Evolutionary conservation across 202 grass and related monocot species (phyloP), one percentile per base, ranked within the genome.

Genomic region (Panicum virgatum): DNA sequence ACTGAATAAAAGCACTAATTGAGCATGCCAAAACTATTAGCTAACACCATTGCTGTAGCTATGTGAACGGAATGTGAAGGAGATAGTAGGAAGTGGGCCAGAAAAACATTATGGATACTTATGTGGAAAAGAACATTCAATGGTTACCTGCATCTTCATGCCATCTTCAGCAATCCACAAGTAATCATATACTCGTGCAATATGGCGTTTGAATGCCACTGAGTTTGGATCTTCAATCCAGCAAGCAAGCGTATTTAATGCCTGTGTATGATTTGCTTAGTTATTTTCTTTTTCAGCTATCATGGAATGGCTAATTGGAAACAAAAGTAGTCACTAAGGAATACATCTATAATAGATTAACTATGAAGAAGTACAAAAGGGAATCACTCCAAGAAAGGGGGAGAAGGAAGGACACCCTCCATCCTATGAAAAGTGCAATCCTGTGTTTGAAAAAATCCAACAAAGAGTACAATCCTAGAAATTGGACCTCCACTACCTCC

Each of bases 101-200:
- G 18, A 52, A 52, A 5, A 20, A 52, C 6, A 19, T 2, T 44
- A 6, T 19, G 48, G 20, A 19, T 52, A 52, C 14, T 52, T 1
- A 51, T 0, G 15, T 44, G 42, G 3, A 22, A 72, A 70, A 64
- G n/a, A 54, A 48, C 27, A 43, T 25, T 0, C 14, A 70, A 50
- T 43, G 30, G 23, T 50, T 43, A 95, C 93, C 90, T 97, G 84
- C 95, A 97, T 97, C 80, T 97, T 97, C 95, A 97, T 94, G 76
- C 92, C 95, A 89, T 97, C 95, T 91, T 94, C 95, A 53, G 95
- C 95, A 89, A 97, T 11, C 92, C 92, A 94, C 12, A 97, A 67
- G 79, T 89, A 97, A 75, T 97, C 95, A 61, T 81, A 64, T 18
- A 97, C 37, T 86, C 95, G 79, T 45, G 88, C 88, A 84, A 94